phyloP scores from a whole-genome alignment of 805 yeast species.

The Ogataea corticis region DNA sequence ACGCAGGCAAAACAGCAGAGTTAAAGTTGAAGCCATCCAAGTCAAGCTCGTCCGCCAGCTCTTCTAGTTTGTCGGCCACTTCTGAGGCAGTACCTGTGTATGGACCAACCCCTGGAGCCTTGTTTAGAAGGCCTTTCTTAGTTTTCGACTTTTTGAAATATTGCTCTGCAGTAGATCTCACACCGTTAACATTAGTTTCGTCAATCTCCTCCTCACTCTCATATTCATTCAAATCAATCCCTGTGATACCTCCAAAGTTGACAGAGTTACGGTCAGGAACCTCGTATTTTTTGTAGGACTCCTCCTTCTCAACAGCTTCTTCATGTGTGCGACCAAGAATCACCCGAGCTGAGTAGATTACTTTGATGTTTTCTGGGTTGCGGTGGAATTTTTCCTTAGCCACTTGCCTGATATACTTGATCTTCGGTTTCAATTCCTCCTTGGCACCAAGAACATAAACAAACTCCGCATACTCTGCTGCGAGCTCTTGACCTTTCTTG shows the following conservation, averaged over 20 bases:
- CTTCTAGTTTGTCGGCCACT: slow-evolving; percentile 40
- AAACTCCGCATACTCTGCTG: slow-evolving; percentile 44
- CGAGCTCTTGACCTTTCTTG: slow-evolving; percentile 40
- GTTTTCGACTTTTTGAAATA: slow-evolving; percentile 34
- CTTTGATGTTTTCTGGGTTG: slow-evolving; percentile 38
- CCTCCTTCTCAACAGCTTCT: slow-evolving; percentile 40
- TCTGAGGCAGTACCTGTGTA: slow-evolving; percentile 37
- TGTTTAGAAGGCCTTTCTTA: slow-evolving; percentile 29
- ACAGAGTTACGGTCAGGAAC: slow-evolving; percentile 43
- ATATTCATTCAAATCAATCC: slow-evolving; percentile 39
- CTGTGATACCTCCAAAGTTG: slow-evolving; percentile 41
- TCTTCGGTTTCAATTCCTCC: slow-evolving; percentile 32
- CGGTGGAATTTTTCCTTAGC: slow-evolving; percentile 37
- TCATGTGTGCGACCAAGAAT: slow-evolving; percentile 42
- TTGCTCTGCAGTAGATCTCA: slow-evolving; percentile 32
- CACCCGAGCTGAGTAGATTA: slow-evolving; percentile 37
- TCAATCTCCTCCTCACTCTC: slow-evolving; percentile 33
- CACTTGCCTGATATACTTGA: slow-evolving; percentile 31
- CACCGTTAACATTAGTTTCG: slow-evolving; percentile 34
- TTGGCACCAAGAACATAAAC: slow-evolving; percentile 38
- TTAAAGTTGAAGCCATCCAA: slow-evolving; percentile 45
- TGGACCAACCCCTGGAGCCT: slow-evolving; percentile 33
- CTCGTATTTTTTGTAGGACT: slow-evolving; percentile 34
- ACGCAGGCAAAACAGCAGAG: slow-evolving; percentile 37
- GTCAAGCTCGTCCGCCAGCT: slow-evolving; percentile 39